A percentile compares a stretch with the other conserved stretches of the same genome.
These are phyloP conservation scores for Diaporthe nobilis DNA, from an alignment of 2,329 filamentous ascomycete species.

Conservation along the genomic window DNA sequence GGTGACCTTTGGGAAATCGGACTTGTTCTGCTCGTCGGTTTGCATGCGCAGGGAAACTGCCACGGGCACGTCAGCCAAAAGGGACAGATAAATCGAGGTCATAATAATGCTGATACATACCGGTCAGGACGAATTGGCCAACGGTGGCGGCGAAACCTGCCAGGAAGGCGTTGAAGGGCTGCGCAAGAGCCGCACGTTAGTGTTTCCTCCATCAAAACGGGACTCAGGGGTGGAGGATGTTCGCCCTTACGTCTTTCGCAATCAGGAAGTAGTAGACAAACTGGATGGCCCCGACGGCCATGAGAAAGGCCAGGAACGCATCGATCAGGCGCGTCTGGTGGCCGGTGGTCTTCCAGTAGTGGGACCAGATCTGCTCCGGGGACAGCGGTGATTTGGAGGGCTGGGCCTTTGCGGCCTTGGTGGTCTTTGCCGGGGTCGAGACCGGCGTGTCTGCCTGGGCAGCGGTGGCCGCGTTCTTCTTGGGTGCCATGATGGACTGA, in stretches of 20 bases:
- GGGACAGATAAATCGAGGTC: not conserved
- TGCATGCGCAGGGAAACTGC: constrained; percentile 87
- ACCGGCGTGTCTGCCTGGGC: not conserved
- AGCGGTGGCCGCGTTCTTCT: constrained; percentile 35
- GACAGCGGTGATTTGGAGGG: constrained; percentile 7
- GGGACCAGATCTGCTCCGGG: constrained; percentile 66
- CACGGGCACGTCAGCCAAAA: constrained; percentile 14
- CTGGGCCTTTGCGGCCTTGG: constrained; percentile 32
- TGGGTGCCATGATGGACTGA: constrained; percentile 35
- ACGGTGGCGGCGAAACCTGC: constrained; percentile 95
- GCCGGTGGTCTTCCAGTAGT: constrained; percentile 87
- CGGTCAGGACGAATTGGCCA: constrained; percentile 96
- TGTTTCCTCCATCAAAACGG: constrained; percentile 25
- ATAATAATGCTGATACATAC: constrained; percentile 60
- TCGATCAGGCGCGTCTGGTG: constrained; percentile 95
- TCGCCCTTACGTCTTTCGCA: constrained; percentile 88
- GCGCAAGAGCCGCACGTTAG: constrained; percentile 45
- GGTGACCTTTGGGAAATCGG: constrained; percentile 81
- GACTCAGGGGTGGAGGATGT: not conserved
- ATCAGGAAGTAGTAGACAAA: constrained; percentile 93
- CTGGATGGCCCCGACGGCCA: constrained; percentile 88
- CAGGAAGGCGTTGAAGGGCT: constrained; percentile 99
- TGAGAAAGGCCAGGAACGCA: constrained; percentile 89
- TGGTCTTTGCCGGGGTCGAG: constrained; percentile 7
- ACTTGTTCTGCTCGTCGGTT: constrained; percentile 86